phyloP scores from a whole-genome alignment of 2,329 filamentous ascomycete genomes.

The Ceratocystis eucalypticola region DNA sequence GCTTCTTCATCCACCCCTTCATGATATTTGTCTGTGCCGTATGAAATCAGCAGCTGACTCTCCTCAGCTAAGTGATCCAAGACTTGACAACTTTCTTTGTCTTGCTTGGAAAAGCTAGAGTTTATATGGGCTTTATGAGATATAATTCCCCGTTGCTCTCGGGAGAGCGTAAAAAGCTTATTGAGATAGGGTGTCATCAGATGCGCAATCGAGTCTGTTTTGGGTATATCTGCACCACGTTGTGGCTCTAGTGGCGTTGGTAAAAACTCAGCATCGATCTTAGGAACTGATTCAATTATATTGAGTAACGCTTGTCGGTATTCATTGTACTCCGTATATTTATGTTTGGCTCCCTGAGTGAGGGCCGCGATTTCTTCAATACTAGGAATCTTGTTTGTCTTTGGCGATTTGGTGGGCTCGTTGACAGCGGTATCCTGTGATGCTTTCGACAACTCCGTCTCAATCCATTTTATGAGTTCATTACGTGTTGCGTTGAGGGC shows the following conservation, averaged over 20 bases:
- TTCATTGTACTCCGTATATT: constrained; percentile 41
- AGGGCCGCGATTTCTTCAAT: constrained; percentile 20
- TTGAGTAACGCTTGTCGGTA: constrained; percentile 33
- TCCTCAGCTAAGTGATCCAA: constrained; percentile 46
- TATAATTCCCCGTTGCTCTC: constrained; percentile 43
- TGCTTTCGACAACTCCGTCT: constrained; percentile 36
- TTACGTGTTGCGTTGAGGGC: constrained; percentile 44
- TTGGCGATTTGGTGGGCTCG: constrained; percentile 6
- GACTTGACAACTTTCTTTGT: constrained; percentile 36
- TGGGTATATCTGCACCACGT: constrained; percentile 18
- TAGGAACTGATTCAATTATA: constrained; percentile 9
- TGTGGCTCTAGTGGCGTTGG: background rate
- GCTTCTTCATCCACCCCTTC: constrained; percentile 19
- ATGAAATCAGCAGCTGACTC: constrained; percentile 44
- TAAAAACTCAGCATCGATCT: constrained; percentile 14
- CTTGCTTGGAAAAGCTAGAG: constrained; percentile 36
- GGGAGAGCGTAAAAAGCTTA: constrained; percentile 38
- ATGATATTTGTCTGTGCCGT: constrained; percentile 31
- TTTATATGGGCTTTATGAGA: constrained; percentile 46
- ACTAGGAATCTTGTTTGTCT: constrained; percentile 13
- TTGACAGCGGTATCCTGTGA: background rate
- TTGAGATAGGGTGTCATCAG: constrained; percentile 45
- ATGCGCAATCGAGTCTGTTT: constrained; percentile 25
- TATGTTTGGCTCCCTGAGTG: constrained; percentile 33
- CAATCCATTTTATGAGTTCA: constrained; percentile 52